A percentile compares a stretch with the other conserved stretches of the same genome.
Evolutionary conservation across 2,329 filamentous ascomycete genomes (phyloP).

Genomic region (Tolypocladium ovalisporum): DNA sequence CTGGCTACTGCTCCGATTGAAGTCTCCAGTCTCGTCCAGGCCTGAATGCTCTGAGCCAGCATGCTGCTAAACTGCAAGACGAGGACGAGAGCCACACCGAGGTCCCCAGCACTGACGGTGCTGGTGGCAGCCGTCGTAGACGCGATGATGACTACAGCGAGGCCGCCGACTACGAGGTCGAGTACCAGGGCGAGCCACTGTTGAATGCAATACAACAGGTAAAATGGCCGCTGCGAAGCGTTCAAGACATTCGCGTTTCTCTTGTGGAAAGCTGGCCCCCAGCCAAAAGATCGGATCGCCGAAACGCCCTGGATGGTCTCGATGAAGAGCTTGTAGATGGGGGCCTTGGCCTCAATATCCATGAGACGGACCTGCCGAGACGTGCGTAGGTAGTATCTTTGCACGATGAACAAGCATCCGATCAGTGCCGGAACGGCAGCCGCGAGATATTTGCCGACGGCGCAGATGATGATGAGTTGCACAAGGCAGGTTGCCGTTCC

Average conservation of each 20-base stretch:
- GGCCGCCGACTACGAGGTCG: conserved; percentile 30
- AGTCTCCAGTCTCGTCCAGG: conserved; percentile 19
- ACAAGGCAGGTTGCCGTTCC: conserved; percentile 8
- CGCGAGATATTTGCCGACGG: conserved; percentile 27
- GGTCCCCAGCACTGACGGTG: conserved; percentile 15
- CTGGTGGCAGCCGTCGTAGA: conserved; percentile 23
- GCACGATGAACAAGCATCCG: conserved; percentile 4
- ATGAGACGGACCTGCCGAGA: conserved; percentile 18
- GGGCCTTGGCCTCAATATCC: conserved; percentile 16
- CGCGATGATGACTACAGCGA: conserved; percentile 33
- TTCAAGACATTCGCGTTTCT: conserved; percentile 12
- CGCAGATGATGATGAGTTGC: not conserved
- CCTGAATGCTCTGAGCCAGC: conserved; percentile 18
- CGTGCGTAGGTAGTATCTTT: conserved; percentile 16
- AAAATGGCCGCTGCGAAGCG: conserved; percentile 15
- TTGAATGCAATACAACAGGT: conserved; percentile 36
- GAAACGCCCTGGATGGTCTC: conserved; percentile 11
- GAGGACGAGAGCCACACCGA: conserved; percentile 13
- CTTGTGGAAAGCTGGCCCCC: conserved; percentile 8
- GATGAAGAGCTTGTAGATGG: conserved; percentile 14
- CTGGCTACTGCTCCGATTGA: conserved; percentile 22
- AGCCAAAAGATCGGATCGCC: conserved; percentile 22
- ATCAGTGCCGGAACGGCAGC: conserved; percentile 22
- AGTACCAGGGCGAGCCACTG: conserved; percentile 37
- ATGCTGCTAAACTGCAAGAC: conserved; percentile 18